Evolutionary conservation across 176 grass and related monocot genomes (phyloP).

Genomic region (Carex cristatella): DNA sequence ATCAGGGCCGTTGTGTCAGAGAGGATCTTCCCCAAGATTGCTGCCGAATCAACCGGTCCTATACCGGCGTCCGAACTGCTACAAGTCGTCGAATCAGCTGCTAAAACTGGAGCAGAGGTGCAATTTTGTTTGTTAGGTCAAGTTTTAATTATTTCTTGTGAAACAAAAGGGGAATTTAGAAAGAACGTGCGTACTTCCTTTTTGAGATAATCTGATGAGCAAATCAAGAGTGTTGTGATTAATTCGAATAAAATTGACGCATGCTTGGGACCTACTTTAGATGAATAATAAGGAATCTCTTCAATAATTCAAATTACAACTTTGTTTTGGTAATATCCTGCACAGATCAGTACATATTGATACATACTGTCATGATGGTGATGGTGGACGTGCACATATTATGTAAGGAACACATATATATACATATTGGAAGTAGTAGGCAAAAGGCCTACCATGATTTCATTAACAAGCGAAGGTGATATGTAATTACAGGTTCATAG

Average conservation of each 20-base stretch:
- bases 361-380: background rate
- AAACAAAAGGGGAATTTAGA: background rate
- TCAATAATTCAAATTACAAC: background rate
- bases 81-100: slow-evolving; percentile 65
- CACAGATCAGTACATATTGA: background rate
- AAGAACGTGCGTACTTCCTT: background rate
- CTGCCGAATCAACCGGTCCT: slow-evolving; percentile 68
- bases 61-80: slow-evolving; percentile 67
- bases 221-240: background rate
- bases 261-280: too few species aligned
- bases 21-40: slow-evolving; percentile 53
- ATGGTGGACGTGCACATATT: background rate
- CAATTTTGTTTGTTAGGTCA: slow-evolving; percentile 8
- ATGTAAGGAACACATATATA: background rate
- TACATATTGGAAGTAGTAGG: background rate
- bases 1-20: slow-evolving; percentile 40
- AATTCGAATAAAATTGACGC: background rate
- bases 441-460: background rate
- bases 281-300: background rate
- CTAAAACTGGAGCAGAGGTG: slow-evolving; percentile 70
- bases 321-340: background rate
- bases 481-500: background rate
- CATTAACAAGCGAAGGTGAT: background rate
- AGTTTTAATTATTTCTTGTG: background rate
- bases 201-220: background rate